Evolutionary conservation across 1,284 basidiomycete species (phyloP), one percentile per base, ranked within the genome.

Genomic region (Heterobasidion occidentale): DNA sequence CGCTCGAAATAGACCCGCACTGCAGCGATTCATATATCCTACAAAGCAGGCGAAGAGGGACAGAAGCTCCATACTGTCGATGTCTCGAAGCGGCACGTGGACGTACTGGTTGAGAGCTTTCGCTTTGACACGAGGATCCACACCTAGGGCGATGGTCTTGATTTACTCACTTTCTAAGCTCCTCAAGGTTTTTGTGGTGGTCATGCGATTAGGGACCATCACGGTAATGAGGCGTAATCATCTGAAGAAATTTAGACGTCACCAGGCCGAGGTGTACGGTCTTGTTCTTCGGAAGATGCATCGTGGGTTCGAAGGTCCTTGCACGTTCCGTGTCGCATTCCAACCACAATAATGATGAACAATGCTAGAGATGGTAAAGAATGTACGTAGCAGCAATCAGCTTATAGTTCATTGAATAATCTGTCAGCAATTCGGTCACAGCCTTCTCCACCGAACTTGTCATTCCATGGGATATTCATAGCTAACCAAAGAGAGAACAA

Each of bases 321-420:
- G 88, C 81, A 33, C 87, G 83, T 56, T 79, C 77, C 15, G 86
- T 86, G 66, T 93, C 90, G 68, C 90, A 92, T 71, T 92, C 89
- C 50, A 88, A 76, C 82, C 84, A 63, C 20, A 35, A 35, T 51
- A 15, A 6, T 11, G 11, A 17, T 3, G 15, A 36, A n/a, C 50
- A 36, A 19, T 51, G 15, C 52, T 55, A 54, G 49, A 53, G 45
- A n/a, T 38, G n/a, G 38, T 38, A 44, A 42, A 17, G 38, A 36
- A 69, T 77, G 57, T 61, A 83, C 81, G 67, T 88, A 92, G 68
- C 86, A 90, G 50, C 76, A 77, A 64, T 90, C 84, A n/a, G 89
- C 86, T 64, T 90, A 79, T 57, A 92, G 74, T 53, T 80, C 71
- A 61, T 79, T 79, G 77, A 90, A 90, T n/a, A 91, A 71, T 70